A percentile compares a stretch with the other conserved stretches of the same genome.
Evolutionary conservation across 1,284 basidiomycete genomes (phyloP).

Genomic region (Waitea zeae): DNA sequence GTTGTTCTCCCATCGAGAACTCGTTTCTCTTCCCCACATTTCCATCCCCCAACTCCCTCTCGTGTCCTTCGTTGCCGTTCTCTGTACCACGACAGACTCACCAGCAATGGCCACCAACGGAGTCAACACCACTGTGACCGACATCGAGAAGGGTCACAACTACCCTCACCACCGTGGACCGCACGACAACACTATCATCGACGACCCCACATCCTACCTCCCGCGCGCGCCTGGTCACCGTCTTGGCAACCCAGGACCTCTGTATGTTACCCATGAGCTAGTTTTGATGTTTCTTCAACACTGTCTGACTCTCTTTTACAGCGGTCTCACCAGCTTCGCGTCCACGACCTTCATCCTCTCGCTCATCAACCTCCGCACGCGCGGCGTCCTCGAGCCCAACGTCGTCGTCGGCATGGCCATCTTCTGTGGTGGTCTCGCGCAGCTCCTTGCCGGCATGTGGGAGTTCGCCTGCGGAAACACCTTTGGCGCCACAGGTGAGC

Average conservation of each 20-base stretch:
- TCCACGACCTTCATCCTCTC: slow-evolving; percentile 59
- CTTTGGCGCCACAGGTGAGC: slow-evolving; percentile 53
- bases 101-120: no score
- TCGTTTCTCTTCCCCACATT: no score
- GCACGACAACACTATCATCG: not conserved
- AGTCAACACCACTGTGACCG: no score
- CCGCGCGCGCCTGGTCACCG: not conserved
- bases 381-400: slow-evolving; percentile 40
- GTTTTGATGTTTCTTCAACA: not conserved
- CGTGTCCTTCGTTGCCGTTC: no score
- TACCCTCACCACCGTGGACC: not conserved
- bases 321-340: slow-evolving; percentile 55
- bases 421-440: slow-evolving; percentile 71
- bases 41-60: no score
- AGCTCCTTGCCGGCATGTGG: slow-evolving; percentile 64
- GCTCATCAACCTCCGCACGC: slow-evolving; percentile 40
- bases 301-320: slow-evolving; percentile 8
- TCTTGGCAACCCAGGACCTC: slow-evolving; percentile 34
- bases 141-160: not conserved
- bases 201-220: not conserved
- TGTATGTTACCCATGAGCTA: slow-evolving; percentile 18
- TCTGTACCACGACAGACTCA: no score
- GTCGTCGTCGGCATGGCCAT: slow-evolving; percentile 75
- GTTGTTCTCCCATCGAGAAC: no score
- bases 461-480: slow-evolving; percentile 63